Evolutionary conservation across 495 filamentous ascomycete genomes (phyloP).

Genomic region (Friedmanniomyces simplex): DNA sequence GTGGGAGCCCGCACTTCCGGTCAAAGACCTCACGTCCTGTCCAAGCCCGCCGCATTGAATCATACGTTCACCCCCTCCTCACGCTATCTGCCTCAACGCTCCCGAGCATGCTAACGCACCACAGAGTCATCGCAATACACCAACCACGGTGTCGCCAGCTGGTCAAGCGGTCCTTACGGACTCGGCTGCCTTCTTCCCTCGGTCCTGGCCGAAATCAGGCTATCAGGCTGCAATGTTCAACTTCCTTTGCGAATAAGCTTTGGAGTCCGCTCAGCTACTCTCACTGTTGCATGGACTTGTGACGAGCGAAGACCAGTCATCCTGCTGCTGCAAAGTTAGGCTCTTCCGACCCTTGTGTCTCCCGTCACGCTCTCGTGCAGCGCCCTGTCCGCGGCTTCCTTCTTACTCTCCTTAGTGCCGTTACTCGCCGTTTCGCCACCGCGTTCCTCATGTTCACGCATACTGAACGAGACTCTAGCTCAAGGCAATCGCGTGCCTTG

Average conservation of each 20-base stretch:
- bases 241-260: not conserved
- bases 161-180: no score
- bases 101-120: not conserved
- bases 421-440: not conserved
- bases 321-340: not conserved
- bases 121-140: not conserved
- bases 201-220: not conserved
- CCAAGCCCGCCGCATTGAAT: not conserved
- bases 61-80: not conserved
- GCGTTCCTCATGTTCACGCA: not conserved
- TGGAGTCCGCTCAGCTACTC: not conserved
- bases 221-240: not conserved
- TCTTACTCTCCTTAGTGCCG: not conserved
- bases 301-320: not conserved
- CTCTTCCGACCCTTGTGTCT: not conserved
- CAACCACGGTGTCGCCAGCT: no score
- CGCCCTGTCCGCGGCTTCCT: not conserved
- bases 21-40: not conserved
- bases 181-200: no score
- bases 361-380: not conserved
- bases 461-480: not conserved
- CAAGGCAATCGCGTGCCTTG: not conserved
- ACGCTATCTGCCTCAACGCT: not conserved
- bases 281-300: not conserved
- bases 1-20: not conserved